Conservation (phyloP, 345 rosid genomes). For the Xanthoceras sorbifolium region DNA sequence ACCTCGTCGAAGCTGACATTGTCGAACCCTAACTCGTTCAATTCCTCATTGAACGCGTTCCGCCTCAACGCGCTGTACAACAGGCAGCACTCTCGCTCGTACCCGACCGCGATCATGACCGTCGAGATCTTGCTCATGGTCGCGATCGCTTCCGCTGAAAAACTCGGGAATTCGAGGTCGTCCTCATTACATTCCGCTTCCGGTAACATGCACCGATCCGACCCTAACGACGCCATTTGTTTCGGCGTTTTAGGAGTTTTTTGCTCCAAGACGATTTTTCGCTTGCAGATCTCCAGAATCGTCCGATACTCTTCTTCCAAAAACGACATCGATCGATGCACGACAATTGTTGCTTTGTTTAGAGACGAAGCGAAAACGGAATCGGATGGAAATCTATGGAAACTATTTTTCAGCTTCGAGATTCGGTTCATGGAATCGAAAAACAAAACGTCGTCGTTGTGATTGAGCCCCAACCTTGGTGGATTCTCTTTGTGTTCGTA, state of each 20-base stretch:
- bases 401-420: slow-evolving; percentile 35
- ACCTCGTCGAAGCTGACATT: slow-evolving; percentile 69
- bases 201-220: slow-evolving; percentile 20
- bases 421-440: slow-evolving; percentile 41
- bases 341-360: slow-evolving; percentile 49
- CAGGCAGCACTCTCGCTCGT: slow-evolving; percentile 66
- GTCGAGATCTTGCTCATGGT: slow-evolving; percentile 52
- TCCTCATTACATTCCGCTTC: slow-evolving; percentile 28
- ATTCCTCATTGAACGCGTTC: slow-evolving; percentile 50
- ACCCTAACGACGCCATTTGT: slow-evolving; percentile 20
- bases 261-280: slow-evolving; percentile 18
- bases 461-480: slow-evolving; percentile 39
- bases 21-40: slow-evolving; percentile 54
- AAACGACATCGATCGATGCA: slow-evolving; percentile 57
- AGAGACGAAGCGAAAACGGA: slow-evolving; percentile 25
- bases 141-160: slow-evolving; percentile 42
- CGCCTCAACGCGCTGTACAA: slow-evolving; percentile 50
- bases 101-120: slow-evolving; percentile 68
- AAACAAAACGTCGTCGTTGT: slow-evolving; percentile 41
- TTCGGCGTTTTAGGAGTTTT: slow-evolving; percentile 38
- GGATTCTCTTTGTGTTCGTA: slow-evolving; percentile 29
- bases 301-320: slow-evolving; percentile 69
- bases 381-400: slow-evolving; percentile 34
- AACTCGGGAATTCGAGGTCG: slow-evolving; percentile 50
- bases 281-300: slow-evolving; percentile 40